Percentiles rank a stretch among this genome's conserved stretches.
Evolutionary conservation across 1,284 basidiomycete genomes (phyloP).

Genomic region (Porodaedalea pini): DNA sequence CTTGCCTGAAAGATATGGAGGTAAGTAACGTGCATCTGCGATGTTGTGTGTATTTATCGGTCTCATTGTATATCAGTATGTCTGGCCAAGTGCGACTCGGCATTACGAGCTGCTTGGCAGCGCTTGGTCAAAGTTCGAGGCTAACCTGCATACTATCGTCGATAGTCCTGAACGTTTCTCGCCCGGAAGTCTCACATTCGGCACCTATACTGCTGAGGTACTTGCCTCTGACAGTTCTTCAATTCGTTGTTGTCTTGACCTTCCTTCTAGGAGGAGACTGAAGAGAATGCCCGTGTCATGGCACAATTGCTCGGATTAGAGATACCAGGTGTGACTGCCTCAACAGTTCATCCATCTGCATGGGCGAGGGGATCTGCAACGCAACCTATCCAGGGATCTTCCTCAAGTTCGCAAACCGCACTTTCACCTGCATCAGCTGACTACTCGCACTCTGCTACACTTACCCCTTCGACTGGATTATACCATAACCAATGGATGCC

Average conservation of each 20-base stretch:
- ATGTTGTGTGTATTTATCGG: background rate
- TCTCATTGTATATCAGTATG: conserved; percentile 26
- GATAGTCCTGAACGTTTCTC: background rate
- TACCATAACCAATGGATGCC: background rate
- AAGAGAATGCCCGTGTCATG: conserved; percentile 11
- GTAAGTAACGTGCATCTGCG: conserved; percentile 37
- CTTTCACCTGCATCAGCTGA: background rate
- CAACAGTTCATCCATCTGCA: background rate
- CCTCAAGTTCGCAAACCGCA: background rate
- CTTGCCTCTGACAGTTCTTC: background rate
- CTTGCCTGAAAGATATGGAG: conserved; percentile 68
- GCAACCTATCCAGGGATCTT: background rate
- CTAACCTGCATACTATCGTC: conserved; percentile 28
- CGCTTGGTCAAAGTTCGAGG: conserved; percentile 54
- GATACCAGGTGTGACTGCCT: conserved; percentile 6
- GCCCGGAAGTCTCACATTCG: background rate
- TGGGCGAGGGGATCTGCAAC: background rate
- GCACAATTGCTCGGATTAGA: conserved; percentile 17
- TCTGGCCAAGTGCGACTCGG: conserved; percentile 73
- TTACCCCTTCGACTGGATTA: background rate
- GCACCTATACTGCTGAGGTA: background rate
- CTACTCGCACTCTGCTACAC: background rate
- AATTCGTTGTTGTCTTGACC: background rate
- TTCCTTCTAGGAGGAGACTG: background rate
- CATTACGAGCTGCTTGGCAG: conserved; percentile 70